Evolutionary conservation across 805 yeast species (phyloP), one percentile per base, ranked within the genome.

Genomic region (Suhomyces sp.): DNA sequence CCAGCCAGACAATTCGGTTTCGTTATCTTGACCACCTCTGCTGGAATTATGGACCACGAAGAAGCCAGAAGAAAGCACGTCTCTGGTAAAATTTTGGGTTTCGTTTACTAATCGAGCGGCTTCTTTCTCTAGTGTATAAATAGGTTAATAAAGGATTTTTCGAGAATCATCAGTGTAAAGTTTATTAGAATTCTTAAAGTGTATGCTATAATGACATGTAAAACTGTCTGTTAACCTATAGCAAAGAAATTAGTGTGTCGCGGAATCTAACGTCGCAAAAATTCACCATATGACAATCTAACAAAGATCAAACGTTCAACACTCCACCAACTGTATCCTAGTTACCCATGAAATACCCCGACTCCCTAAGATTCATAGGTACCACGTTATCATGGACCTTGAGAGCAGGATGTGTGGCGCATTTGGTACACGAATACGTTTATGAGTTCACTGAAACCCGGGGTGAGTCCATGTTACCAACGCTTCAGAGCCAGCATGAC

Each of bases 401-500:
- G 7, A 58, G 85, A 19, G 77, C 81, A 4, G 80, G 83, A 3
- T 82, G 88, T 42, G 65, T 73, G 43, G 54, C 70, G 10, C 97
- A 90, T 58, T 64, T 88, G 8, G 54, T 81, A 6, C 84, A 77
- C 44, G 77, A 77, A 25, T 74, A 80, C 51, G 60, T 82, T 12
- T 82, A 78, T 52, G 95, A 86, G 52, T 77, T 82, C 54, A 75
- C 88, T 6, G 88, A 80, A 50, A 87, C 98, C 0, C 68, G 80
- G 44, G 98, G 98, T 2, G 97, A 88, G 53, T 85, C 95, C 18
- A 93, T 93, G 98, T 70, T 93, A 25, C 97, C 98, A 0, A 88
- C 98, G 0, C 60, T 93, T 15, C 79, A 81, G 34, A 76, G 81
- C 7, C 63, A 73, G 15, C 76, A 82, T 33, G 97, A 91, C 56